Percentiles rank a stretch among this genome's conserved stretches.
phyloP scores from a whole-genome alignment of 2,329 filamentous ascomycete species.

The Fusarium napiforme region DNA sequence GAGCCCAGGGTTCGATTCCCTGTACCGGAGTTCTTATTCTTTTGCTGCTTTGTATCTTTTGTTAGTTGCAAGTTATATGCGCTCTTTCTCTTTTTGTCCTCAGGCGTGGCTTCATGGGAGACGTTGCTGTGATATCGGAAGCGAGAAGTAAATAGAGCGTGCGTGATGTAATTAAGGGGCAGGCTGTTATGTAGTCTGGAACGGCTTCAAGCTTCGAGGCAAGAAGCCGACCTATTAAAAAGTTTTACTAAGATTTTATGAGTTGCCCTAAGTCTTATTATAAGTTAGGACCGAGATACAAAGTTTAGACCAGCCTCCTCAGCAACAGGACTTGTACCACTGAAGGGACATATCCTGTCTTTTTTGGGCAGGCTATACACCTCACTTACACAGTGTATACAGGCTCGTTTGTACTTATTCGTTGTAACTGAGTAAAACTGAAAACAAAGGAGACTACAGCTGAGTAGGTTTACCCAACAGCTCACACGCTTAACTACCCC shows the following conservation, averaged over 20 bases:
- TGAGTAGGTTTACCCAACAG: not conserved
- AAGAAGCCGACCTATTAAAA: not conserved
- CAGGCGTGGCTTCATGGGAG: not conserved
- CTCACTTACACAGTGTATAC: no score
- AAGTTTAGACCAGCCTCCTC: not conserved
- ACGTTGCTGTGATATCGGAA: no score
- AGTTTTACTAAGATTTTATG: not conserved
- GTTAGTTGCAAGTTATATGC: rapidly evolving
- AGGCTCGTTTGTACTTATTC: not conserved
- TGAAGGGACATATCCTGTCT: not conserved
- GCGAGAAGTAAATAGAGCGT: not conserved
- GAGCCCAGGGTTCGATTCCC: slow-evolving; percentile 46
- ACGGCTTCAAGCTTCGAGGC: not conserved
- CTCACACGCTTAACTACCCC: not conserved
- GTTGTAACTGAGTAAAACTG: not conserved
- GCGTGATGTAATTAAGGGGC: no score
- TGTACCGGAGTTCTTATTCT: slow-evolving; percentile 38
- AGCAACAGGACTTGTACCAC: not conserved
- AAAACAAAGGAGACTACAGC: slow-evolving; percentile 5
- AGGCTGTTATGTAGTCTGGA: not conserved
- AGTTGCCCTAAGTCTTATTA: no score
- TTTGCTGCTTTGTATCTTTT: not conserved
- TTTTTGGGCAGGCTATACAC: no score
- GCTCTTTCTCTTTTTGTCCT: not conserved
- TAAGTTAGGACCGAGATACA: not conserved